These are phyloP conservation scores for Pleurotus salmoneostramineus DNA, from an alignment of 768 basidiomycete species.

Conservation along the genomic window DNA sequence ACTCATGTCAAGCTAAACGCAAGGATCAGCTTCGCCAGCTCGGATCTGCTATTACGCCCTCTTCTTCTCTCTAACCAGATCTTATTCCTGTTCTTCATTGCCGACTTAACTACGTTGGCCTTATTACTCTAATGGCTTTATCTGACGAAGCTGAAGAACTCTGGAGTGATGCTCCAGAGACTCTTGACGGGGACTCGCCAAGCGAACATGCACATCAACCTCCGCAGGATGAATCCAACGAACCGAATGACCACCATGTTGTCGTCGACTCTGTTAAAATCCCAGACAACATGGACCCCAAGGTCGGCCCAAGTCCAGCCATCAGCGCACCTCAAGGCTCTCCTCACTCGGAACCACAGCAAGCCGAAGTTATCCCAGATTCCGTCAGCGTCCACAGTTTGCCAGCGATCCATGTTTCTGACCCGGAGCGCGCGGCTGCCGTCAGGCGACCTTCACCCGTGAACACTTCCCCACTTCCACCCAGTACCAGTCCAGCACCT, in stretches of 20 bases:
- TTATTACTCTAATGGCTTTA: conserved; percentile 18
- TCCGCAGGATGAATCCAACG: conserved; percentile 20
- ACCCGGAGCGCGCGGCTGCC: conserved; percentile 20
- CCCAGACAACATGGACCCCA: conserved; percentile 19
- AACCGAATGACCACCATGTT: conserved; percentile 13
- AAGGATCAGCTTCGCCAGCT: neutral
- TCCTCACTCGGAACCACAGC: conserved; percentile 31
- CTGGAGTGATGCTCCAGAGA: conserved; percentile 32
- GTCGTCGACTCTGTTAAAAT: conserved; percentile 22
- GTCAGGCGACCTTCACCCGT: conserved; percentile 1
- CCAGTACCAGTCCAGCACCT: conserved; percentile 12
- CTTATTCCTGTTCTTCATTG: conserved; percentile 1
- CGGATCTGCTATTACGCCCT: neutral
- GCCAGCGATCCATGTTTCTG: conserved; percentile 49
- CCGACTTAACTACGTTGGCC: conserved; percentile 7
- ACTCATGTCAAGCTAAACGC: conserved; percentile 1
- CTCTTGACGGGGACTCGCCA: conserved; percentile 26
- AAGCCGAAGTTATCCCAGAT: conserved; percentile 35
- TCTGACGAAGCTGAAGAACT: conserved; percentile 27
- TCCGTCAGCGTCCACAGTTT: conserved; percentile 57
- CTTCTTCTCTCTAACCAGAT: neutral
- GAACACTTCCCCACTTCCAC: neutral
- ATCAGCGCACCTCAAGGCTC: conserved; percentile 27
- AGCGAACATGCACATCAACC: conserved; percentile 15
- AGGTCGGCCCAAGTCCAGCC: conserved; percentile 21